Conservation (phyloP, 1,139 yeast species). For the Blastobotrys ciferrii region DNA sequence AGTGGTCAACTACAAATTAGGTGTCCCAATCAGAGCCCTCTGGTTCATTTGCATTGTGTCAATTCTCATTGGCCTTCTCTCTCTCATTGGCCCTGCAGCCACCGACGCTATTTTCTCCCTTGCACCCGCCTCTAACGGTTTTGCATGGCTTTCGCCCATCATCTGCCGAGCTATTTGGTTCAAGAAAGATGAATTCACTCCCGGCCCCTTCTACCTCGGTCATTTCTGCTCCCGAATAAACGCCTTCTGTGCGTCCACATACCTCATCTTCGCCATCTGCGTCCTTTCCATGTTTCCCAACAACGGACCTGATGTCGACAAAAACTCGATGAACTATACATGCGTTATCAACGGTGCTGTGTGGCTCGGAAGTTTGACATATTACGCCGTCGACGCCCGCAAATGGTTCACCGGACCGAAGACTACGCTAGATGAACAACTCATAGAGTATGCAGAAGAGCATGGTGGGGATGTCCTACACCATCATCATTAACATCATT, state of each 20-base stretch:
- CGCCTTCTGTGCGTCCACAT: constrained; percentile 29
- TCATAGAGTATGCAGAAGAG: constrained; percentile 6
- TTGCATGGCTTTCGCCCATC: constrained; percentile 61
- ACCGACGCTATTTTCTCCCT: constrained; percentile 59
- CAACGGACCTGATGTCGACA: constrained; percentile 47
- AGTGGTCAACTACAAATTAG: constrained; percentile 49
- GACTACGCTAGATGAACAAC: constrained; percentile 44
- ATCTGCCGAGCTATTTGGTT: constrained; percentile 41
- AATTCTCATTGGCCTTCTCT: constrained; percentile 53
- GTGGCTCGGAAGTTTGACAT: constrained; percentile 48
- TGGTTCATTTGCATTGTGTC: constrained; percentile 50
- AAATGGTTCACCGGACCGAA: constrained; percentile 66
- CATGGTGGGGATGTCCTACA: constrained; percentile 3
- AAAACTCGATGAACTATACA: constrained; percentile 62
- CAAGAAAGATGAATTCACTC: constrained; percentile 50
- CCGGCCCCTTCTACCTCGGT: constrained; percentile 67
- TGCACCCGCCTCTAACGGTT: constrained; percentile 58
- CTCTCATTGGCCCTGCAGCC: constrained; percentile 59
- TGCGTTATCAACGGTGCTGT: constrained; percentile 60
- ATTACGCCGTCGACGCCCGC: constrained; percentile 55
- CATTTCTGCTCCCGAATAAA: constrained; percentile 41
- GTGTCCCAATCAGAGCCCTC: constrained; percentile 63
- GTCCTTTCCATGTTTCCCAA: constrained; percentile 59
- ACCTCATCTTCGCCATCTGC: constrained; percentile 56
- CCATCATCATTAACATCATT: neutral